Evolutionary conservation across 768 basidiomycete genomes (phyloP), one percentile per base, ranked within the genome.

Genomic region (Suillus variegatus): DNA sequence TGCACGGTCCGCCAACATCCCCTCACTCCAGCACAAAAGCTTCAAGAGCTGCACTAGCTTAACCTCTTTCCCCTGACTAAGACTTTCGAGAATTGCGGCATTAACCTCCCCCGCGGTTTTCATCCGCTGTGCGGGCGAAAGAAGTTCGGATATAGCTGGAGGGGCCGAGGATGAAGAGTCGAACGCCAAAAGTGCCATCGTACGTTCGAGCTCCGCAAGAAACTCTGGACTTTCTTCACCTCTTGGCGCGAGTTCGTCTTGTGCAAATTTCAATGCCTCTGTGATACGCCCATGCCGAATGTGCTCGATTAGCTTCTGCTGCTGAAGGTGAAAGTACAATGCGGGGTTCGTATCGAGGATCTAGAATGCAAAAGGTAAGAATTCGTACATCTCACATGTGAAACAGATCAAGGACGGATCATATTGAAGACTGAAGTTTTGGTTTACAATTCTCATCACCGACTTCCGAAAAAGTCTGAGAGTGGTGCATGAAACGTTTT

Each of bases 381-480:
- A 46, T 63, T 32, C 6, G 46, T 62, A 46, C 43, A 61, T 40
- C 28, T 10, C 40, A 61, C 14, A 41, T 49, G 41, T 46, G 60
- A 67, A 25, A 12, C 35, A 54, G 65, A 63, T 32, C 64, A 70
- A 65, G 58, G 22, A 61, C 69, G 74, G 71, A 84, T 94, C 92
- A 95, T 94, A 91, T 93, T 93, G 90, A 94, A 94, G 91, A 94
- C 92, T 93, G 91, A 92, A 93, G 91, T 90, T 90, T 90, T 88
- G 83, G 83, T 86, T 82, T 81, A 77, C 71, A 71, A 76, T 73
- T 88, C 77, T 96, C 95, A 90, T 93, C 95, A 95, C 81, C 84
- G 90, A 87, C 91, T 86, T 81, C 76, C 22, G 64, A 76, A 73
- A 73, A 80, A 84, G 88, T 81, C 88, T 97, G 84, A 87, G 95